Conservation (phyloP, 2,329 filamentous ascomycete species). For the Epichloe amarillans region DNA sequence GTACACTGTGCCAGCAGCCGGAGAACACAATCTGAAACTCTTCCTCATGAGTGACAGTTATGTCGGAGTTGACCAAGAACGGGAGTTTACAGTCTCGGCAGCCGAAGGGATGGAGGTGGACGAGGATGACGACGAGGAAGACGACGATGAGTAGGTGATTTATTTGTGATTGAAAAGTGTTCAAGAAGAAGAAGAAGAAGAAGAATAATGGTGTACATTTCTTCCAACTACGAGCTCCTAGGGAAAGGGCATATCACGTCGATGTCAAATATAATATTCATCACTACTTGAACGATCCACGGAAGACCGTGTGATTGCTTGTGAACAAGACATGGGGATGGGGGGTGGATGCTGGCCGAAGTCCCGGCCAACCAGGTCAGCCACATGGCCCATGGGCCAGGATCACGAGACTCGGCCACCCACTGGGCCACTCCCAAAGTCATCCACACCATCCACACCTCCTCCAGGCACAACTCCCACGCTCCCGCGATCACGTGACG, state of each 20-base stretch:
- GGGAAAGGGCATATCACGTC: neutral
- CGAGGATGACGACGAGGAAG: constrained; percentile 66
- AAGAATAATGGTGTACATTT: neutral
- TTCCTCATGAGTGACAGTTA: constrained; percentile 98
- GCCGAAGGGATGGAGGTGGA: constrained; percentile 94
- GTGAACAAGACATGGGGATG: no score
- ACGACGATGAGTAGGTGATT: constrained; percentile 24
- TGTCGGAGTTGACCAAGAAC: constrained; percentile 91
- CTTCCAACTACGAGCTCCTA: neutral
- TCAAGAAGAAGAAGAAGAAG: neutral
- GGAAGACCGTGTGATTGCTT: neutral
- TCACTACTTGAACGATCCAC: neutral
- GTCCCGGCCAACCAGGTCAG: no score
- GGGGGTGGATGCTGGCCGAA: no score
- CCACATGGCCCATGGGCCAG: no score
- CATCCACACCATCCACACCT: neutral
- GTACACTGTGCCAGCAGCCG: constrained; percentile 73
- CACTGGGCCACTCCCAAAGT: neutral
- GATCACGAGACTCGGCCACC: no score
- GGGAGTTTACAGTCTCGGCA: constrained; percentile 70
- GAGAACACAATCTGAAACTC: constrained; percentile 76
- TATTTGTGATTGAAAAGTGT: no score
- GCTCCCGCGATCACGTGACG: constrained; percentile 19
- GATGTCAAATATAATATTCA: neutral
- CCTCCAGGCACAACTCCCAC: neutral